Base-by-base conservation (phyloP, 176 grass and related monocot species). In the Ensete ventricosum region DNA sequence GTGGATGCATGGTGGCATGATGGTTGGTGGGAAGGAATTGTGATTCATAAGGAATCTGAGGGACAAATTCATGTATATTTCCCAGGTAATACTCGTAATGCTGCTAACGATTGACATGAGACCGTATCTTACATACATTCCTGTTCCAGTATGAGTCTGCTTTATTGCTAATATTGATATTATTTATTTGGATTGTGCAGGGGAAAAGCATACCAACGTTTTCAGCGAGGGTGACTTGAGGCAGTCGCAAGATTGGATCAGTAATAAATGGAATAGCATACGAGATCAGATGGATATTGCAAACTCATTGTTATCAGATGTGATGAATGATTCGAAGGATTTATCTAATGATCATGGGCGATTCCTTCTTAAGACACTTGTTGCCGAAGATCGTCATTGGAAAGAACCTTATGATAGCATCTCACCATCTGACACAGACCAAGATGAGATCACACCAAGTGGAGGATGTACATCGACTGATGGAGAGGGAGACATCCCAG, bases 1-100 rank as follows among this genome's bases (percentile, higher is more conserved):
- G 90, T 97, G 60, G 94, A 97, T 82, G 88, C 86, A 34, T 88
- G 86, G 90, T 93, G 88, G 90, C 86, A 90, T 77, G 84, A 67
- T 87, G 90, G 94, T 58, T 97, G 90, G 94, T 97, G 94, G 94
- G 94, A 93, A 87, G 94, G 94, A 69, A 88, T 97, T 70, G 78
- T 93, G 51, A 80, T 87, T 75, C 68, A 43, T 6, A 69, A 60
- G 19, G 73, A 86, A 81, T 79, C 76, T 70, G 75, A 75, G 11
- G 75, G 75, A 53, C 68, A 54, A 20, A 16, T 97, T n/a, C 74
- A 83, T 72, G 90, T 97, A 23, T 91, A 91, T 79, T 97, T 97
- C 68, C 94, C 90, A 87, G 94, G 94, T 97, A 89, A 81, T 80
- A 13, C 65, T 34, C 3, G 27, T 12, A 63, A 76, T 4, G 2